phyloP scores from a whole-genome alignment of 495 filamentous ascomycete species.

The Trichocladium antarcticum region DNA sequence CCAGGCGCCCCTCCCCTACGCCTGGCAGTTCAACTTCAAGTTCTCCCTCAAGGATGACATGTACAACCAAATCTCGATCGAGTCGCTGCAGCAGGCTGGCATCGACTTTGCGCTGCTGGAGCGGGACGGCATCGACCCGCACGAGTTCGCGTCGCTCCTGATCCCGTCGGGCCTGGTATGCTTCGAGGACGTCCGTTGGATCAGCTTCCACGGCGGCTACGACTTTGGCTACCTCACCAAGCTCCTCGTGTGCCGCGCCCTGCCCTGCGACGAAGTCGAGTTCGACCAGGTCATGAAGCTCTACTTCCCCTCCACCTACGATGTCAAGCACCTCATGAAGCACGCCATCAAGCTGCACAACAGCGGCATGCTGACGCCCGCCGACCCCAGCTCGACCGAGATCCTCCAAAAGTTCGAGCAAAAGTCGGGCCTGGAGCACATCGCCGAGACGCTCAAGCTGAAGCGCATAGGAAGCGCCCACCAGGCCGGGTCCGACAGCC shows the following conservation, averaged over 20 bases:
- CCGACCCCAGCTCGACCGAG: conserved; percentile 50
- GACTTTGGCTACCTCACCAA: conserved; percentile 97
- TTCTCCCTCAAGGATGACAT: conserved; percentile 91
- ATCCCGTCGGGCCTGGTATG: conserved; percentile 89
- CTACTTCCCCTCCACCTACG: conserved; percentile 87
- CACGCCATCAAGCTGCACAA: conserved; percentile 49
- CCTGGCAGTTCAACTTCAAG: conserved; percentile 99
- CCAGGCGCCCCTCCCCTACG: conserved; percentile 62
- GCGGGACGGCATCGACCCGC: conserved; percentile 80
- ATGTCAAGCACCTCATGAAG: conserved; percentile 97
- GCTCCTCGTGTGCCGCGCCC: conserved; percentile 63
- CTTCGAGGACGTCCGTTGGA: conserved; percentile 79
- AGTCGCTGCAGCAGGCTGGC: conserved; percentile 72
- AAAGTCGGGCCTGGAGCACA: conserved; percentile 82
- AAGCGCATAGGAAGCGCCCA: conserved; percentile 77
- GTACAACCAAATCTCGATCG: conserved; percentile 88
- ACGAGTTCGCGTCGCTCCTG: conserved; percentile 75
- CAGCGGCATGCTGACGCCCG: conserved; percentile 52
- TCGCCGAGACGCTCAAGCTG: conserved; percentile 84
- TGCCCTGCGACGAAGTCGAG: conserved; percentile 77
- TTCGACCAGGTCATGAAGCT: conserved; percentile 75
- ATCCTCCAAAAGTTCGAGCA: conserved; percentile 69
- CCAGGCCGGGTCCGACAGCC: conserved; percentile 81
- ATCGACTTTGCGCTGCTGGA: conserved; percentile 78
- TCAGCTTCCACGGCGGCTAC: conserved; percentile 97